phyloP scores from a whole-genome alignment of 2,329 filamentous ascomycete species.

The Phymatotrichopsis omnivora region DNA sequence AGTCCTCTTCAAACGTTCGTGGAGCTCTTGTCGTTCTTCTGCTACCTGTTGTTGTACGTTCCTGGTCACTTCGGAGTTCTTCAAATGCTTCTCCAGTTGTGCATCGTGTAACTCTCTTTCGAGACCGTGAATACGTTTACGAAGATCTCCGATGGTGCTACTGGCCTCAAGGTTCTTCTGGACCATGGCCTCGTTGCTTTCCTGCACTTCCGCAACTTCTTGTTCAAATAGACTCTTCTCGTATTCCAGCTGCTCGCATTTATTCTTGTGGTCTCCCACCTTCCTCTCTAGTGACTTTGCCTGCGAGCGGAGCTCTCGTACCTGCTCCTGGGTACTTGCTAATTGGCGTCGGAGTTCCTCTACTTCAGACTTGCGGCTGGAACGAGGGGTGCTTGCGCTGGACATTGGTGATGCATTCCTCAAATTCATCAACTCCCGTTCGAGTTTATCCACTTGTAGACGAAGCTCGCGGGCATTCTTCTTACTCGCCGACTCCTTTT shows the following conservation, averaged over 20 bases:
- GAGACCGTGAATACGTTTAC: conserved; percentile 51
- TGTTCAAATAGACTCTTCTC: conserved; percentile 50
- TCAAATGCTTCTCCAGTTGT: conserved; percentile 38
- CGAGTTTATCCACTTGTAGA: conserved; percentile 54
- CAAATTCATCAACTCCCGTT: conserved; percentile 56
- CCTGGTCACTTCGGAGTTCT: conserved; percentile 22
- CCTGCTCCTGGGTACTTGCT: conserved; percentile 48
- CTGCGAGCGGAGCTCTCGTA: conserved; percentile 46
- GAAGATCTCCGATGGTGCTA: conserved; percentile 49
- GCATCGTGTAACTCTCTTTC: conserved; percentile 37
- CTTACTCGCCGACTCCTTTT: conserved; percentile 56
- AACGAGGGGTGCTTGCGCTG: conserved; percentile 35
- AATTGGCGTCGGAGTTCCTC: conserved; percentile 52
- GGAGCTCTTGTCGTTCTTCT: conserved; percentile 38
- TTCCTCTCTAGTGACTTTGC: conserved; percentile 43
- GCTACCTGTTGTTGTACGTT: conserved; percentile 33
- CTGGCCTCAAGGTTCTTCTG: conserved; percentile 26
- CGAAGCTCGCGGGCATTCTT: conserved; percentile 54
- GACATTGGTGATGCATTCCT: conserved; percentile 35
- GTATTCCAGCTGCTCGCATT: conserved; percentile 47
- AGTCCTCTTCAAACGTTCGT: conserved; percentile 36
- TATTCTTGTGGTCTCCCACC: conserved; percentile 44
- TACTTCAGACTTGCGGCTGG: conserved; percentile 48
- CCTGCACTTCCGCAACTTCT: conserved; percentile 59
- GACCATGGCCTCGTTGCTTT: conserved; percentile 49